These are phyloP conservation scores for Alternaria hordeiaustralica DNA, from an alignment of 2,329 filamentous ascomycete genomes.

Conservation along the genomic window DNA sequence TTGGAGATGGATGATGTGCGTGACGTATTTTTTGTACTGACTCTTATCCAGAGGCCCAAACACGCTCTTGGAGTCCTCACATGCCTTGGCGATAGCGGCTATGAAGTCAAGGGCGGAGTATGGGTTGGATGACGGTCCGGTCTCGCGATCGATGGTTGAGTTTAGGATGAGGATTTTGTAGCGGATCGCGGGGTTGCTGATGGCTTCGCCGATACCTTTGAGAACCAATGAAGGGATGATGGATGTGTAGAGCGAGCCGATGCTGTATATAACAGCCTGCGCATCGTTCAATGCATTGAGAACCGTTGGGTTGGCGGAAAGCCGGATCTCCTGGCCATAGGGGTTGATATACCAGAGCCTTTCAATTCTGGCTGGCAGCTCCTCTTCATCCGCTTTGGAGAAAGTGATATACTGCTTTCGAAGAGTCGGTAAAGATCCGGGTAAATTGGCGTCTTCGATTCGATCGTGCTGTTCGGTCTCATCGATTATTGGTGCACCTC, in stretches of 20 bases:
- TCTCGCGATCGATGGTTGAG: constrained; percentile 83
- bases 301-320: constrained; percentile 81
- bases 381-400: constrained; percentile 75
- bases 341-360: constrained; percentile 98
- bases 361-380: constrained; percentile 77
- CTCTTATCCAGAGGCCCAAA: constrained; percentile 27
- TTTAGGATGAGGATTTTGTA: constrained; percentile 87
- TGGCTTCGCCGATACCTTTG: constrained; percentile 72
- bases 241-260: constrained; percentile 92
- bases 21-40: constrained; percentile 74
- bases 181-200: constrained; percentile 60
- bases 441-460: constrained; percentile 81
- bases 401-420: constrained; percentile 83
- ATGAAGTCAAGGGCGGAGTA: constrained; percentile 84
- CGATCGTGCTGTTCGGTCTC: constrained; percentile 65
- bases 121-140: constrained; percentile 69
- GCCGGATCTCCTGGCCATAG: constrained; percentile 93
- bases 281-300: constrained; percentile 70
- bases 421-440: constrained; percentile 79
- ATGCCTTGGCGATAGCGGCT: constrained; percentile 74
- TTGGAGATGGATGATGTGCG: constrained; percentile 82
- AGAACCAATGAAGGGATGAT: constrained; percentile 84
- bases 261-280: constrained; percentile 82
- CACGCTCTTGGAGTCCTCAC: constrained; percentile 58
- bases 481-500: constrained; percentile 24